A percentile compares a stretch with the other conserved stretches of the same genome.
Evolutionary conservation across 306 rosid species (phyloP).

Genomic region (Sesbania bispinosa): DNA sequence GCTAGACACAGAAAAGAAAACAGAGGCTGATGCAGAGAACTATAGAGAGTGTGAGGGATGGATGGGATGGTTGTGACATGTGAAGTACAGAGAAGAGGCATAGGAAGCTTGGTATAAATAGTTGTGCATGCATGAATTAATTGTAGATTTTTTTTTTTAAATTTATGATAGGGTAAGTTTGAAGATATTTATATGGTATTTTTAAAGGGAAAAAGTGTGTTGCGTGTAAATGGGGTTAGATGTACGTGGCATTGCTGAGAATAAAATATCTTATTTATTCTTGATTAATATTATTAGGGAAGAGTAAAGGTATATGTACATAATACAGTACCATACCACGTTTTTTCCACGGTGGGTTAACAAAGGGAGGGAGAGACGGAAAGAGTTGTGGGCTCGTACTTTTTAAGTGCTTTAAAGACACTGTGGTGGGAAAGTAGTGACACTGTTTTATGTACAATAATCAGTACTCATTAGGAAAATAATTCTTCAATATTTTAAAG

Average conservation of each 20-base stretch:
- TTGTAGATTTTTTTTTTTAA: neutral
- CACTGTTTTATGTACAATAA: too few relatives aligned
- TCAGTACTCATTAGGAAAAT: too few relatives aligned
- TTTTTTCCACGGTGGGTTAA: too few relatives aligned
- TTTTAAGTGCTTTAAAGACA: too few relatives aligned
- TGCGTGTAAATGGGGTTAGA: slow-evolving; percentile 6
- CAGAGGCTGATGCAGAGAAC: neutral
- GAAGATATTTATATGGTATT: neutral
- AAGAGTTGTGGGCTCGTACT: too few relatives aligned
- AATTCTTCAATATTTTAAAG: too few relatives aligned
- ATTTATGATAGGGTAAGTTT: neutral
- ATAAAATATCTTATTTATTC: neutral
- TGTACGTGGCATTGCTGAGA: slow-evolving; percentile 12
- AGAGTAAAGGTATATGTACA: too few relatives aligned
- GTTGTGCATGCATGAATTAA: slow-evolving; percentile 22
- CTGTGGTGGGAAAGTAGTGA: too few relatives aligned
- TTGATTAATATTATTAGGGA: too few relatives aligned
- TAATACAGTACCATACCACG: too few relatives aligned
- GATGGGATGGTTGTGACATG: neutral
- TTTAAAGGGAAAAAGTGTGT: neutral
- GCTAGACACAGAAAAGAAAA: neutral
- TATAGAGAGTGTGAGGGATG: neutral
- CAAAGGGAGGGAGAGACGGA: too few relatives aligned
- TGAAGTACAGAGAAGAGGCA: neutral
- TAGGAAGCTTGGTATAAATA: slow-evolving; percentile 30